Conservation (phyloP, 2,329 filamentous ascomycete species). For the Trichophyton simii region DNA sequence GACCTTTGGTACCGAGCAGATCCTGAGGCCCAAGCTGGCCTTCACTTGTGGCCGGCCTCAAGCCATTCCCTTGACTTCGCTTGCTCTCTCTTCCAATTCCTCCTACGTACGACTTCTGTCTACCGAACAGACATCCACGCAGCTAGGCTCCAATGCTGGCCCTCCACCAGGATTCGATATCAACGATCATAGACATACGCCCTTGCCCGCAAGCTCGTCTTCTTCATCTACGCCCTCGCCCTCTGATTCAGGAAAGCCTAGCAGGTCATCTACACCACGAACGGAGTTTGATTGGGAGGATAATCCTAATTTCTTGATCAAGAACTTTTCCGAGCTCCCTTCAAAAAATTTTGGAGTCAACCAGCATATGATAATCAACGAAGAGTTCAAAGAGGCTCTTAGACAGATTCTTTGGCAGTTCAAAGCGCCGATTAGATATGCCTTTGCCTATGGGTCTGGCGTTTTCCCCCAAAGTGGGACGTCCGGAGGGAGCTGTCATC, state of each 20-base stretch:
- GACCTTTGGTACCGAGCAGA: background rate
- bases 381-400: conserved; percentile 85
- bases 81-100: conserved; percentile 6
- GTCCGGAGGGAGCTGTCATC: conserved; percentile 48
- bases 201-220: conserved; percentile 9
- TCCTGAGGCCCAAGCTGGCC: conserved; percentile 11
- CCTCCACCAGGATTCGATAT: conserved; percentile 13
- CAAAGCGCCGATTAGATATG: conserved; percentile 83
- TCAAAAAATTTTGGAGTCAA: conserved; percentile 80
- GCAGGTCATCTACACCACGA: conserved; percentile 19
- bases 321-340: conserved; percentile 62
- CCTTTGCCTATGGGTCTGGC: conserved; percentile 92
- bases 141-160: conserved; percentile 2
- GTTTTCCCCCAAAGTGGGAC: conserved; percentile 68
- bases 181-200: conserved; percentile 13
- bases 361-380: conserved; percentile 90
- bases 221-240: background rate
- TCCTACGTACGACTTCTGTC: conserved; percentile 21
- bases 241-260: conserved; percentile 14
- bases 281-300: conserved; percentile 57
- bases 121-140: conserved; percentile 17
- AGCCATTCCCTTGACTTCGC: conserved; percentile 14
- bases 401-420: conserved; percentile 84
- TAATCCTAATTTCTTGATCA: conserved; percentile 57
- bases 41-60: conserved; percentile 15